These are phyloP conservation scores for Priceomyces haplophilus DNA, from an alignment of 805 yeast genomes.

Conservation along the genomic window DNA sequence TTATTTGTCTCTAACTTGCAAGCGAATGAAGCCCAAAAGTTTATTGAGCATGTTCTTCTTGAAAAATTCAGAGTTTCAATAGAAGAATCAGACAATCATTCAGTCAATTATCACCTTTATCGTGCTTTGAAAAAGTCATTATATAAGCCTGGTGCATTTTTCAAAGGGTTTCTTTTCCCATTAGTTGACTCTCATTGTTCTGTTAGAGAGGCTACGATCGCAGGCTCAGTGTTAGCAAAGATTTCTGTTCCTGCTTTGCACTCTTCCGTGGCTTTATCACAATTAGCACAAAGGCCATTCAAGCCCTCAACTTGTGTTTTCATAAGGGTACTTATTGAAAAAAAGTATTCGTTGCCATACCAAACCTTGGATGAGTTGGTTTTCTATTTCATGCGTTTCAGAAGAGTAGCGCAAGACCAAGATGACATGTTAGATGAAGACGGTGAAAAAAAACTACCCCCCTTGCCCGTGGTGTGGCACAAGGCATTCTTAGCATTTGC, in stretches of 20 bases:
- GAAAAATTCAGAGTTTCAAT: constrained; percentile 71
- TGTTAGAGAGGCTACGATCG: constrained; percentile 90
- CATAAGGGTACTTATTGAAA: constrained; percentile 84
- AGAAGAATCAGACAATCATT: constrained; percentile 71
- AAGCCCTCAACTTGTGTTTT: constrained; percentile 87
- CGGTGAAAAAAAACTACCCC: constrained; percentile 43
- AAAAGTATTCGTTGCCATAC: constrained; percentile 94
- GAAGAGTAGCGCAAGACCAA: constrained; percentile 52
- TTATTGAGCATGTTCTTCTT: constrained; percentile 62
- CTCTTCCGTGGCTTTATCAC: constrained; percentile 91
- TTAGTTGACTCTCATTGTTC: constrained; percentile 85
- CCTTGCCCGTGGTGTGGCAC: constrained; percentile 95
- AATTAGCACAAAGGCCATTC: constrained; percentile 75
- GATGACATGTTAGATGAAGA: constrained; percentile 31
- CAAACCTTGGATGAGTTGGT: constrained; percentile 94
- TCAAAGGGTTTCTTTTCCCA: constrained; percentile 93
- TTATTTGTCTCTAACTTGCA: constrained; percentile 86
- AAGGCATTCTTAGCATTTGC: constrained; percentile 93
- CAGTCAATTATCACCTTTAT: constrained; percentile 87
- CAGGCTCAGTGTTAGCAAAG: constrained; percentile 84
- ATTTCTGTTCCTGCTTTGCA: constrained; percentile 92
- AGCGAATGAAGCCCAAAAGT: constrained; percentile 85
- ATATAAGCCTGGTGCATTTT: constrained; percentile 96
- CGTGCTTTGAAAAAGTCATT: constrained; percentile 88
- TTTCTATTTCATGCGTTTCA: constrained; percentile 88